Evolutionary conservation across 805 yeast genomes (phyloP), one percentile per base, ranked within the genome.

Genomic region (Dipodascopsis tothii): DNA sequence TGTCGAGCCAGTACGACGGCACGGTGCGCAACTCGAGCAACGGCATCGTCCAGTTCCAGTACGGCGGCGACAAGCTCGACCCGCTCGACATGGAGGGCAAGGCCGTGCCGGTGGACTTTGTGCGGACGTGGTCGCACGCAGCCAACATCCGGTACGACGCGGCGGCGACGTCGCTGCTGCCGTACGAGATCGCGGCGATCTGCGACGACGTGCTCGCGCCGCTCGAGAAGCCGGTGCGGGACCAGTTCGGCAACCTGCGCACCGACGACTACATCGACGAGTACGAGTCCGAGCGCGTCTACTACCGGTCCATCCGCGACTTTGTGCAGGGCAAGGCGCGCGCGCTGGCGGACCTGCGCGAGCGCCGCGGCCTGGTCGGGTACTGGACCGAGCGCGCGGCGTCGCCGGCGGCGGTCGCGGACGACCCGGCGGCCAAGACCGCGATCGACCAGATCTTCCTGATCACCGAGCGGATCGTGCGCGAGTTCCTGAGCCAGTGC

Each of bases 1-100:
- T 92, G 62, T 85, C 96, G 39, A 77, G 94, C 46, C 86, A 81
- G 60, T 92, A 92, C 64, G 99, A 92, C 63, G 78, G 78, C 57
- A 90, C 97, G 0, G 96, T 92, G 34, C 76, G 99, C 60, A 92
- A 94, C 48, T 90, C 97, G 1, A 76, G 94, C 43, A 87, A 87
- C 61, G 95, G 96, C 65, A 85, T 92, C 60, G 98, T 92, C 16
- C 99, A 92, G 66, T 92, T 92, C 66, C 84, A 86, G 28, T 92
- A 92, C 61, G 99, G 99, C 65, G 98, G 97, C 51, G 99, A 92
- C 65, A 96, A 97, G 38, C 74, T 92, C 52, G 99, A 92, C 70
- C 99, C 99, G 2, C 73, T 85, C 60, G 96, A 90, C 66, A 92
- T 92, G 98, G 99, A 94, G 67, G 98, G 98, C 55, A 96, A 94